Evolutionary conservation across 2,329 filamentous ascomycete genomes (phyloP), one percentile per base, ranked within the genome.

Genomic region (Apiospora malaysiana): DNA sequence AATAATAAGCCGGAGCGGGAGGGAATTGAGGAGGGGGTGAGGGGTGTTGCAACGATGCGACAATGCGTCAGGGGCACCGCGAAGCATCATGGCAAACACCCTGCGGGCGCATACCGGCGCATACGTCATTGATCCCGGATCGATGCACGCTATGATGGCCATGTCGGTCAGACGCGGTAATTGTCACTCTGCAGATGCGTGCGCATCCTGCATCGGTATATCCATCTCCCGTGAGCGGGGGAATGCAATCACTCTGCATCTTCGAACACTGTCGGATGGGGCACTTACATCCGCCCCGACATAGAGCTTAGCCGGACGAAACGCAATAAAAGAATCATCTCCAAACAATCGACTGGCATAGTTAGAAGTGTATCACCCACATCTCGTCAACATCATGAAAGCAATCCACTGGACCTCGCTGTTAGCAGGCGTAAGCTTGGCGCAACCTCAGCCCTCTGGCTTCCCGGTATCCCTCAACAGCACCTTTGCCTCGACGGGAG

Each of bases 391-490:
- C 51, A 59, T 32, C 2, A 63, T 63, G 56, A 63, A 63, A 10
- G 18, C 56, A n/a, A 14, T 6, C n/a, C 56, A 40, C 27, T 32
- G 37, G 18, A 63, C 27, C 8, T n/a, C 16, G 18, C 16, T 40
- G 32, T 14, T 63, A 6, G 21, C 18, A 37, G 4, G 32, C 18
- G 32, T 2, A 1, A 32, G 27, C 4, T 63, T n/a, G 56, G 56
- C 32, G 32, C 56, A 63, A 14, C 18, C 27, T 8, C 32, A 10
- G 9, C 56, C 56, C 32, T 32, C 32, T 4, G 32, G 32, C 56
- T 70, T 70, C 47, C 69, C 69, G 5, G 69, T 63, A 25, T 25
- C 56, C 18, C 37, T 70, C 37, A 46, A 46, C 27, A 70, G 69
- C 69, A 70, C 69, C 12, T 47, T 70, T 23, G 42, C 37, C 14